Percentiles rank a stretch among this genome's conserved stretches.
phyloP scores from a whole-genome alignment of 2,329 filamentous ascomycete species.

The Sphaceloma murrayae region DNA sequence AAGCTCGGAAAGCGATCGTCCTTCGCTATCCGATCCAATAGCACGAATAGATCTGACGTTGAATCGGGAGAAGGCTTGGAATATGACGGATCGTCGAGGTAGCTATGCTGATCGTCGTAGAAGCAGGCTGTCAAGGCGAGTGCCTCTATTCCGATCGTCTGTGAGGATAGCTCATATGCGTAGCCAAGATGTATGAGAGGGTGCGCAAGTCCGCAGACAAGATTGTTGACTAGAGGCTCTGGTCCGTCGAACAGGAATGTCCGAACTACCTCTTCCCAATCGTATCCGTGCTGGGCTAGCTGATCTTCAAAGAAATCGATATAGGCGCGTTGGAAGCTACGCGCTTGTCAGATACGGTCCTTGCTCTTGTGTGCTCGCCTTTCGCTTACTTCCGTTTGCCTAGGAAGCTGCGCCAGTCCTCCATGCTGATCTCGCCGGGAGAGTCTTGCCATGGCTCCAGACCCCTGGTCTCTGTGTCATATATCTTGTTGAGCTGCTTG shows the following conservation, averaged over 20 bases:
- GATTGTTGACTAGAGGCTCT: constrained; percentile 67
- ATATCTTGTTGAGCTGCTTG: constrained; percentile 66
- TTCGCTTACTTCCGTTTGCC: constrained; percentile 55
- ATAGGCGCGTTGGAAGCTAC: constrained; percentile 74
- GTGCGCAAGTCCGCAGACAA: constrained; percentile 74
- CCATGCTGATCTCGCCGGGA: constrained; percentile 68
- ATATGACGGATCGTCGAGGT: constrained; percentile 63
- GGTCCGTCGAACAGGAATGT: constrained; percentile 68
- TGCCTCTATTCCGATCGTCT: constrained; percentile 81
- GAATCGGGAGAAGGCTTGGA: constrained; percentile 53
- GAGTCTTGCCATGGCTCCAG: constrained; percentile 76
- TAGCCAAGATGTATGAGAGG: constrained; percentile 94
- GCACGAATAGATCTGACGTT: constrained; percentile 54
- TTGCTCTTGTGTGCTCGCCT: background rate
- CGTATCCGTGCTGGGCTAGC: constrained; percentile 64
- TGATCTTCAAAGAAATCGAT: constrained; percentile 95
- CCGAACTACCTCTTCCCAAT: constrained; percentile 70
- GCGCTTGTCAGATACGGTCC: constrained; percentile 13
- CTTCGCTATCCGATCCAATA: constrained; percentile 57
- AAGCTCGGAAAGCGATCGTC: constrained; percentile 63
- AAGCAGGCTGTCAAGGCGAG: constrained; percentile 58
- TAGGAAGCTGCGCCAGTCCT: constrained; percentile 80
- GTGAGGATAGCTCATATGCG: constrained; percentile 77
- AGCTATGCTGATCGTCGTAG: constrained; percentile 49
- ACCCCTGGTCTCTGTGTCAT: constrained; percentile 61